Evolutionary conservation across 441 rosid genomes (phyloP).

Genomic region (Erodium trifolium): DNA sequence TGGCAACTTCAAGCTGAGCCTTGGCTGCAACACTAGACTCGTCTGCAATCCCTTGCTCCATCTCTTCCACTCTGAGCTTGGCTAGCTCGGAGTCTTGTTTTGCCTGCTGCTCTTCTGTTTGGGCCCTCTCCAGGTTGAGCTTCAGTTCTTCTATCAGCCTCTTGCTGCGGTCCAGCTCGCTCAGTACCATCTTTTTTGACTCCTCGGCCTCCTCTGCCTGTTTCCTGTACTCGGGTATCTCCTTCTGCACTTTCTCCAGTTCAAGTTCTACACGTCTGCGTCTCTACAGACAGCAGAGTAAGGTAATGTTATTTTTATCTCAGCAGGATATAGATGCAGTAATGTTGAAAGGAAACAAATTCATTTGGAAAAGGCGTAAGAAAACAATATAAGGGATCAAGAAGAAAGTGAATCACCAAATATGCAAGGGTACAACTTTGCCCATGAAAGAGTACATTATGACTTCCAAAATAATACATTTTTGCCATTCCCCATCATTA

Average conservation of each 20-base stretch:
- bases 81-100: conserved; percentile 91
- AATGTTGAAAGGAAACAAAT: background rate
- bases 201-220: conserved; percentile 59
- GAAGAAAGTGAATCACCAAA: too few relatives aligned
- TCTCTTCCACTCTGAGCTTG: conserved; percentile 75
- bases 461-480: background rate
- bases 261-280: conserved; percentile 68
- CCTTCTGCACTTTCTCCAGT: conserved; percentile 58
- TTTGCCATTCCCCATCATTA: background rate
- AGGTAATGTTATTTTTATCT: background rate
- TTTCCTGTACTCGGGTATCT: conserved; percentile 56
- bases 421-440: too few relatives aligned
- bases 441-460: background rate
- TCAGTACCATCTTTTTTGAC: conserved; percentile 45
- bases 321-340: background rate
- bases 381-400: background rate
- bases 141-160: conserved; percentile 75
- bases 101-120: conserved; percentile 85
- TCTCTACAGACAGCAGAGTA: conserved; percentile 49
- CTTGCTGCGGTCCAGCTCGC: conserved; percentile 68
- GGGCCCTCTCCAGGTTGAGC: conserved; percentile 73
- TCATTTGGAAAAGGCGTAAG: background rate
- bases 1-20: conserved; percentile 88
- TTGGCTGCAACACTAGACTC: conserved; percentile 89
- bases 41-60: conserved; percentile 85